Base-by-base conservation (phyloP, 176 grass and related monocot genomes). In the Thalia dealbata region DNA sequence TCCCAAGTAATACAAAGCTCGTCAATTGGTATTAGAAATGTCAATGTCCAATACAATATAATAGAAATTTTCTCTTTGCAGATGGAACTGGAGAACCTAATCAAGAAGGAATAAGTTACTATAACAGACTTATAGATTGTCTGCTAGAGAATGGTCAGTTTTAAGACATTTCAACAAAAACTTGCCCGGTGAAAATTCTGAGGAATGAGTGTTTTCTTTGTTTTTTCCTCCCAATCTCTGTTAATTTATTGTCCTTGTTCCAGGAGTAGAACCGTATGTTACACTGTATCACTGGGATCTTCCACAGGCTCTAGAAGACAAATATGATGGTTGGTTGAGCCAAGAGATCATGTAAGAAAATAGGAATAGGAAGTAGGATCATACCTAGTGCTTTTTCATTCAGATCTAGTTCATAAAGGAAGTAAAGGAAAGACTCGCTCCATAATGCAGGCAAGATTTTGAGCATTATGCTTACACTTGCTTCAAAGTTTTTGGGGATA, bases 271-370 rank as follows among this genome's bases (percentile, higher is more conserved):
- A 25, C 89, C 89, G 65, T 97, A 90, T 48, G 87, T 64, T 41
- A 96, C 93, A 45, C 84, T 96, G 45, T 96, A 84, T 68, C 93
- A 96, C 61, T 92, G 87, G 93, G 93, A 96, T 78, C 89, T 96
- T 82, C 93, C 87, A 2, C 89, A 92, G 73, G 82, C 84, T 75
- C 81, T 97, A 23, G 78, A 97, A 78, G 89, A 97, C 63, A 85
- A 30, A 91, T 97, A 97, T 42, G 80, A 85, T 51, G 93, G 90
- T 69, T 97, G 89, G 89, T 78, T 97, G 72, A 80, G 82, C 79
- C 70, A 24, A 7, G 82, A 92, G 90, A 92, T 97, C 19, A 77
- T 92, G 90, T 88, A 97, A 74, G 32, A 4, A 38, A 38, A 38
- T 38, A 38, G 32, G 32, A 38, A 38, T 38, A 38, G 32, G 32